A percentile compares a stretch with the other conserved stretches of the same genome.
phyloP scores from a whole-genome alignment of 2,329 filamentous ascomycete species.

The Coniochaeta pulveracea region DNA sequence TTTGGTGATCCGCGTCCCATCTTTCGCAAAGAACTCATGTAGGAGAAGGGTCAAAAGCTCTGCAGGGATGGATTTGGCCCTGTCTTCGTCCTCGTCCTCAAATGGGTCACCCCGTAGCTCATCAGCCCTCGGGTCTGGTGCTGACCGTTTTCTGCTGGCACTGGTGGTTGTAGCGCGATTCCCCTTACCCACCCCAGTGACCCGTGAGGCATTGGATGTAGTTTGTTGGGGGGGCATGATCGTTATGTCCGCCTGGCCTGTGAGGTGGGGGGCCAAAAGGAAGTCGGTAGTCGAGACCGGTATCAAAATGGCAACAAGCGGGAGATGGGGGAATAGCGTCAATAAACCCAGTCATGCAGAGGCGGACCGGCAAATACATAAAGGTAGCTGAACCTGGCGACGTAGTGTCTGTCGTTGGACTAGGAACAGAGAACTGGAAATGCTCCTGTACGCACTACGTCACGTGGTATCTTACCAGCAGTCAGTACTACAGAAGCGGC shows the following conservation, averaged over 20 bases:
- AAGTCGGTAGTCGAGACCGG: too few relatives aligned
- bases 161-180: conserved; percentile 14
- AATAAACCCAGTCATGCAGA: too few relatives aligned
- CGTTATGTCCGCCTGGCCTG: not conserved
- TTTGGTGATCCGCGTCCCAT: conserved; percentile 61
- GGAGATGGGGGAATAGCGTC: too few relatives aligned
- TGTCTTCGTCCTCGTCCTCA: conserved; percentile 20
- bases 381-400: too few relatives aligned
- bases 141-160: conserved; percentile 14
- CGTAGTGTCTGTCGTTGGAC: too few relatives aligned
- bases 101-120: conserved; percentile 11
- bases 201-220: conserved; percentile 13
- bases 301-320: too few relatives aligned
- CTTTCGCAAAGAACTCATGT: conserved; percentile 66
- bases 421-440: too few relatives aligned
- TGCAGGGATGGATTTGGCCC: conserved; percentile 49
- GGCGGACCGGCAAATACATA: too few relatives aligned
- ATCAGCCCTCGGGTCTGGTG: conserved; percentile 5
- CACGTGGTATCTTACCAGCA: not conserved
- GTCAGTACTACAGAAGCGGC: not conserved
- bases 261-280: not conserved
- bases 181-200: conserved; percentile 6
- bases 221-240: conserved; percentile 32
- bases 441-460: too few relatives aligned
- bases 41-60: conserved; percentile 67